Percentiles rank a stretch among this genome's conserved stretches.
phyloP scores from a whole-genome alignment of 768 basidiomycete species.

The Ramaria sp. region DNA sequence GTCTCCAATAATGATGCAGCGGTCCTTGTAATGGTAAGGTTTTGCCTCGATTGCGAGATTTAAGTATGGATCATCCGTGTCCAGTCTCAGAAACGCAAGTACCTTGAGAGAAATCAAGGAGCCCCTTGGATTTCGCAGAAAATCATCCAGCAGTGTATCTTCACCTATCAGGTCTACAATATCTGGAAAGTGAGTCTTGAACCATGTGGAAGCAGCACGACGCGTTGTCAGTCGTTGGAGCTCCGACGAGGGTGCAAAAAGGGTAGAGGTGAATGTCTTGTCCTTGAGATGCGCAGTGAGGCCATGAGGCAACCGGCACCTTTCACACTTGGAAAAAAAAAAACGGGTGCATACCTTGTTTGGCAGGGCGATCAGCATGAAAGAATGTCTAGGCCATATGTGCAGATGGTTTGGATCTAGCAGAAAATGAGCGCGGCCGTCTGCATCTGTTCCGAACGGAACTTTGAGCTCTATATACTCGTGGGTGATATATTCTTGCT shows the following conservation, averaged over 20 bases:
- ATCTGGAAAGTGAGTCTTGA: conserved; percentile 76
- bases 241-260: conserved; percentile 26
- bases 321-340: conserved; percentile 10
- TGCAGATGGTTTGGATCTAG: conserved; percentile 95
- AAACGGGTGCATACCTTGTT: conserved; percentile 61
- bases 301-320: neutral
- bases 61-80: conserved; percentile 12
- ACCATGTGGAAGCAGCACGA: conserved; percentile 22
- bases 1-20: conserved; percentile 84
- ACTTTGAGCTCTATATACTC: conserved; percentile 96
- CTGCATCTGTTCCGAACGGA: conserved; percentile 59
- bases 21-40: conserved; percentile 86
- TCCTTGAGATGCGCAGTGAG: conserved; percentile 20
- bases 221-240: neutral
- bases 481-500: conserved; percentile 90
- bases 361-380: conserved; percentile 98
- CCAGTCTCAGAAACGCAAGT: conserved; percentile 15
- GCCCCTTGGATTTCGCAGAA: conserved; percentile 76
- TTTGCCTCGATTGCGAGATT: conserved; percentile 38
- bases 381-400: conserved; percentile 98
- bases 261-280: conserved; percentile 36
- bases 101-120: conserved; percentile 91
- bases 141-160: conserved; percentile 63
- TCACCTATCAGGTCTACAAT: conserved; percentile 81
- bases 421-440: conserved; percentile 22